A percentile compares a stretch with the other conserved stretches of the same genome.
Conservation (phyloP, 208 protist species). For the Vickermania spadyakhi region DNA sequence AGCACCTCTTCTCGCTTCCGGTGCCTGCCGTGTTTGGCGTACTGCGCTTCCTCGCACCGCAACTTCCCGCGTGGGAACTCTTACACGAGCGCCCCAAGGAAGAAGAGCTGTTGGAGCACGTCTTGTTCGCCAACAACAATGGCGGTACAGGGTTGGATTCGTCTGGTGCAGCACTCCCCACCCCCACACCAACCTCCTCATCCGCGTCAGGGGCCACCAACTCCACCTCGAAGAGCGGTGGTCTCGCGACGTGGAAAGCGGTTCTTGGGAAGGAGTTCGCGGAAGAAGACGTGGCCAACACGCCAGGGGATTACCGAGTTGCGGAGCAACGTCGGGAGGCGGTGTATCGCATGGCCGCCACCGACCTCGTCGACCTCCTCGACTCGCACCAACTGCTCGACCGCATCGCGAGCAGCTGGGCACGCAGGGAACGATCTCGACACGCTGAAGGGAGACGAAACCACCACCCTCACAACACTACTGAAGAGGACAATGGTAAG, state of each 20-base stretch:
- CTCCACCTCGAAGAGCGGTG: no score
- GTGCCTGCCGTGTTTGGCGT: slow-evolving; percentile 13
- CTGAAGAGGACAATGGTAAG: no score
- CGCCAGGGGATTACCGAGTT: neutral
- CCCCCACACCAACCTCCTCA: no score
- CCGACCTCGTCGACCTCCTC: slow-evolving; percentile 1
- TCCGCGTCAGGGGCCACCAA: no score
- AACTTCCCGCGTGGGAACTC: slow-evolving; percentile 11
- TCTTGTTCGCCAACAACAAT: slow-evolving; percentile 98
- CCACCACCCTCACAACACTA: no score
- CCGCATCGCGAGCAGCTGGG: slow-evolving; percentile 1
- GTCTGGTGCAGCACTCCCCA: no score
- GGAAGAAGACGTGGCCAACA: neutral
- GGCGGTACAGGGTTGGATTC: no score
- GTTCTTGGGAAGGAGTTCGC: neutral
- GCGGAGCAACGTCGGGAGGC: neutral
- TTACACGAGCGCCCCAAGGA: slow-evolving; percentile 76
- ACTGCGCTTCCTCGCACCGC: slow-evolving; percentile 7
- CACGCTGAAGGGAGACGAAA: no score
- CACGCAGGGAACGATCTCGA: neutral
- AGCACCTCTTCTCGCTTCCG: neutral
- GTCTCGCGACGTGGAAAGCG: neutral
- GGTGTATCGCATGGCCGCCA: neutral
- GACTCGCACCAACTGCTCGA: neutral
- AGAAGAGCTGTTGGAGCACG: slow-evolving; percentile 98